A percentile compares a stretch with the other conserved stretches of the same genome.
These are phyloP conservation scores for Zostera marina DNA, from an alignment of 116 monocot genomes.

Conservation along the genomic window DNA sequence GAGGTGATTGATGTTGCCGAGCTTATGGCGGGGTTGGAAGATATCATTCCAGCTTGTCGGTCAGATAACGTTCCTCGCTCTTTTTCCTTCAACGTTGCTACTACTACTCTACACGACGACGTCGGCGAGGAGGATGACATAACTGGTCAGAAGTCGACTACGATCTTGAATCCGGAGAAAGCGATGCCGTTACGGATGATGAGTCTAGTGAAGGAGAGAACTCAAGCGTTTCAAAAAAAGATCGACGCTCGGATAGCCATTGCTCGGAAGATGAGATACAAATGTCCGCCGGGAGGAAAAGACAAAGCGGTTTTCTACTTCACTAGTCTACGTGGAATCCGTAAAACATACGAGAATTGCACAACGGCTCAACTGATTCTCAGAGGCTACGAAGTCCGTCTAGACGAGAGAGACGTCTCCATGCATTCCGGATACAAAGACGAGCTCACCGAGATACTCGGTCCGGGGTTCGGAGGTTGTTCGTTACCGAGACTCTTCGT, in stretches of 20 bases:
- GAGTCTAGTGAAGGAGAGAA: slow-evolving; percentile 33
- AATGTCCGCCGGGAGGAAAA: slow-evolving; percentile 12
- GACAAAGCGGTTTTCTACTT: slow-evolving; percentile 53
- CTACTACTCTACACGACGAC: neutral
- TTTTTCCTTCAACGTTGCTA: slow-evolving; percentile 11
- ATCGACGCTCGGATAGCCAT: slow-evolving; percentile 24
- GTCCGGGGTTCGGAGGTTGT: slow-evolving; percentile 3
- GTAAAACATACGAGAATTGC: slow-evolving; percentile 68
- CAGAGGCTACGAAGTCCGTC: slow-evolving; percentile 30
- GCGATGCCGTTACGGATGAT: slow-evolving; percentile 1
- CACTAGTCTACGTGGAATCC: slow-evolving; percentile 59
- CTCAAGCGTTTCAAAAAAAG: slow-evolving; percentile 37
- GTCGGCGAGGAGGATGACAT: neutral
- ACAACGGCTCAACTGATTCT: slow-evolving; percentile 33
- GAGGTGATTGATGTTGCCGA: slow-evolving; percentile 45
- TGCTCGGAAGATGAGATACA: neutral
- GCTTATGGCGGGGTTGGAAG: slow-evolving; percentile 43
- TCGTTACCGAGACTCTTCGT: slow-evolving; percentile 45
- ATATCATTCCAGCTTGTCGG: slow-evolving; percentile 16
- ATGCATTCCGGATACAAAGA: slow-evolving; percentile 53
- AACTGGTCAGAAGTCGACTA: neutral
- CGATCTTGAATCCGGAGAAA: neutral
- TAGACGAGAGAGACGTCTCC: slow-evolving; percentile 75
- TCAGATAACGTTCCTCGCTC: slow-evolving; percentile 5
- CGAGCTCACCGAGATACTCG: slow-evolving; percentile 32